These are phyloP conservation scores for Ruellia speciosa DNA, from an alignment of 305 asterid species.

Conservation along the genomic window DNA sequence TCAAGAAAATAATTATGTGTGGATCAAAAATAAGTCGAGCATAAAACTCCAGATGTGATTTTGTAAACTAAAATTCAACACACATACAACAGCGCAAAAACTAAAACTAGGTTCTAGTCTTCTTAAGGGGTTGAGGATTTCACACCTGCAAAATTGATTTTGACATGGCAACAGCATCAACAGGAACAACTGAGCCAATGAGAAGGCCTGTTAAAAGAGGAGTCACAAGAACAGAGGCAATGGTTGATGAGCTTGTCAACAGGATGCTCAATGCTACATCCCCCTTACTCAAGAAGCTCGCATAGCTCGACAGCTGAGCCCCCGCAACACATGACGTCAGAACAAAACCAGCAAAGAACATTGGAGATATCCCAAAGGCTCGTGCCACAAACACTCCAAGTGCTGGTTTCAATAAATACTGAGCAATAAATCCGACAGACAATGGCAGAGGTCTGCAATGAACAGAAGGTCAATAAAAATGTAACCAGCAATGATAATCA, in stretches of 20 bases:
- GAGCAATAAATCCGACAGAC: slow-evolving; percentile 68
- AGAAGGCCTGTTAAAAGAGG: slow-evolving; percentile 88
- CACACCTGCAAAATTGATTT: slow-evolving; percentile 84
- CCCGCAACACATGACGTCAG: slow-evolving; percentile 86
- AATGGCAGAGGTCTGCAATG: slow-evolving; percentile 64
- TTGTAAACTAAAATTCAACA: not conserved
- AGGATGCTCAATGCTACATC: slow-evolving; percentile 93
- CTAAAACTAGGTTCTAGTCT: not conserved
- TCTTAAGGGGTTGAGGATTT: not conserved
- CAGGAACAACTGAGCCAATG: slow-evolving; percentile 93
- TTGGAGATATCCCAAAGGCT: slow-evolving; percentile 67
- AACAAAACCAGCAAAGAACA: slow-evolving; percentile 83
- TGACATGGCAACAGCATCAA: slow-evolving; percentile 92
- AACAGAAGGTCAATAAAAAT: not conserved
- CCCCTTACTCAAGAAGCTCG: slow-evolving; percentile 88
- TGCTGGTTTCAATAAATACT: slow-evolving; percentile 63
- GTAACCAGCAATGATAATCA: slow-evolving; percentile 1
- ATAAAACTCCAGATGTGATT: not conserved
- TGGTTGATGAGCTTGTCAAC: slow-evolving; percentile 75
- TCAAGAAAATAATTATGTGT: not conserved
- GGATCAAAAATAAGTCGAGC: not conserved
- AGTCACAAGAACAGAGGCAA: slow-evolving; percentile 77
- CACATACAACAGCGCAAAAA: not conserved
- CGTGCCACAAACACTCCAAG: slow-evolving; percentile 72
- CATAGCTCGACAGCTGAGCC: slow-evolving; percentile 91